These are phyloP conservation scores for Penicillium griseofulvum DNA, from an alignment of 2,329 filamentous ascomycete genomes.

Conservation along the genomic window DNA sequence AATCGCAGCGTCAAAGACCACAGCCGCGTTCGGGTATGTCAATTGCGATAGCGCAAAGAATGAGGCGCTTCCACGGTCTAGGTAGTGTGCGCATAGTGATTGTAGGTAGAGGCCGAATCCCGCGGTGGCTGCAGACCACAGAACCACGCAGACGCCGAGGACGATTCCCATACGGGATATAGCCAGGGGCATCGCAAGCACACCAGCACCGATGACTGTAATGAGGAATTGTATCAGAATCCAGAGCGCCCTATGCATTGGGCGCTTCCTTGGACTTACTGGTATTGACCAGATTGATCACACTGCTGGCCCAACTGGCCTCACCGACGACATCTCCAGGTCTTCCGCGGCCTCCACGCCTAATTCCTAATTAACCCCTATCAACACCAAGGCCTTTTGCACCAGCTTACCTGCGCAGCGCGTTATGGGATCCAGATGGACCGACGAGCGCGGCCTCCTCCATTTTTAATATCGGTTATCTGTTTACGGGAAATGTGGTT, in stretches of 20 bases:
- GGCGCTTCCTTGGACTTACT: conserved; percentile 57
- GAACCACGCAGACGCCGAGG: conserved; percentile 75
- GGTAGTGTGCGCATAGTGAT: conserved; percentile 84
- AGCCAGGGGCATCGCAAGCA: conserved; percentile 91
- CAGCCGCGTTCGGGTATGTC: conserved; percentile 92
- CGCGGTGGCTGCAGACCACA: conserved; percentile 87
- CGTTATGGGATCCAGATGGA: conserved; percentile 15
- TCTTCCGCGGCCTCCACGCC: conserved; percentile 57
- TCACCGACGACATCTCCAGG: conserved; percentile 67
- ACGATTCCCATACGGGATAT: conserved; percentile 94
- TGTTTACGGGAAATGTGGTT: conserved; percentile 12
- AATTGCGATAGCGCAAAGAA: conserved; percentile 98
- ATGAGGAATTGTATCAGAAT: conserved; percentile 11
- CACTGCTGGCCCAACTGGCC: conserved; percentile 85
- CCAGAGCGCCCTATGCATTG: not conserved
- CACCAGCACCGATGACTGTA: conserved; percentile 85
- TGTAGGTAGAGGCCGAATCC: conserved; percentile 95
- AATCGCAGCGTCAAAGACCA: conserved; percentile 93
- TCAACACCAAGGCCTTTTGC: not conserved
- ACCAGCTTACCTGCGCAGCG: not conserved
- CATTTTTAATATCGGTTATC: conserved; percentile 20
- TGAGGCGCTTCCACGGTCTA: conserved; percentile 82
- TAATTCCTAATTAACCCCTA: conserved; percentile 12
- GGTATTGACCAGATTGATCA: conserved; percentile 94
- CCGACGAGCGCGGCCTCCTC: conserved; percentile 33